Base-by-base conservation (phyloP, 1,284 basidiomycete species). In the Malassezia dermatis region DNA sequence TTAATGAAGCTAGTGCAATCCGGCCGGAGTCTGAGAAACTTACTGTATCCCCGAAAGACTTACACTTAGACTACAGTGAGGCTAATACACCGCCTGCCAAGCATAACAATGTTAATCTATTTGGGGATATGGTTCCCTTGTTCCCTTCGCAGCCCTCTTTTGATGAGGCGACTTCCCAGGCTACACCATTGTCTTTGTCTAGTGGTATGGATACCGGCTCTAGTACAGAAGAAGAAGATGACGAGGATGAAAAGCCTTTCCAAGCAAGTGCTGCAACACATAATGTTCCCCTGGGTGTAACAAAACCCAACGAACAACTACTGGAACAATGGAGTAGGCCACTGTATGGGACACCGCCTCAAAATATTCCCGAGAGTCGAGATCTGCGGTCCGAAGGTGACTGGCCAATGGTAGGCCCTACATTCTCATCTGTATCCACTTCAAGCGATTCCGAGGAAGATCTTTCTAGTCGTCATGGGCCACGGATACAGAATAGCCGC, bases 371-470 rank as follows among this genome's bases (percentile, higher is more conserved):
- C 12, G 34, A 37, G 23, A 24, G 37, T 12, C 19, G 23, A 24
- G 37, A 39, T 23, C 5, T 39, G n/a, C 17, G 2, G 4, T 19
- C 37, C 4, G 37, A 19, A 8, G 19, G 37, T 12, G 19, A 39
- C 19, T 56, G 49, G 48, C 21, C 54, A 1, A 19, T n/a, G 32
- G 8, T 51, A 19, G 55, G 55, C 6, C 55, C 55, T 19, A 32
- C 44, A 12, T 57, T 57, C 27, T 57, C 55, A 17, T 28, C 43
- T 13, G 43, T 57, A 35, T 57, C 55, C 8, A 44, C 55, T 8
- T 52, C 49, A 21, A 52, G 49, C n/a, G 55, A 57, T 17, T 57
- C 55, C 5, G 55, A 57, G 35, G 55, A 57, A 11, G 55, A 57
- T 13, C 21, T n/a, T 11, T 4, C 10, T 37, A 17, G 24, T 24